Evolutionary conservation across 148 eudicot species (phyloP).

Genomic region (Spergularia bocconei): DNA sequence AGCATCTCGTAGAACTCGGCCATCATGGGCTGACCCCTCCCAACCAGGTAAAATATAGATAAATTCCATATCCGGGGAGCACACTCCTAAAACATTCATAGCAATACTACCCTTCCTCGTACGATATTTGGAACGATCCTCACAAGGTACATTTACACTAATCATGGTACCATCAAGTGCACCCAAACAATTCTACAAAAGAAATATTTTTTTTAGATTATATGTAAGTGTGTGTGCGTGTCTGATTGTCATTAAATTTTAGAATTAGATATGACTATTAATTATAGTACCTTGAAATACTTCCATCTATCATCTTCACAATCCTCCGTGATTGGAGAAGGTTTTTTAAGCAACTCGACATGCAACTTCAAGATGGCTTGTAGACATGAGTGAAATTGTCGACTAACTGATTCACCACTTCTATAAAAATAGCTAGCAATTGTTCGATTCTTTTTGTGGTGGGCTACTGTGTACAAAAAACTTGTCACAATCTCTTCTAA

Average conservation of each 20-base stretch:
- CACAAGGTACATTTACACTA: too few species aligned
- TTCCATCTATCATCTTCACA: slow-evolving; percentile 21
- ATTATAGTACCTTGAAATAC: slow-evolving; percentile 17
- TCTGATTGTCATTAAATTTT: too few species aligned
- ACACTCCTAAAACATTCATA: slow-evolving; percentile 20
- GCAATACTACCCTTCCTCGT: not conserved
- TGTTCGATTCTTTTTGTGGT: not conserved
- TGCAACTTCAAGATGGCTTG: not conserved
- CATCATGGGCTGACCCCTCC: slow-evolving; percentile 8
- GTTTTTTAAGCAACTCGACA: too few species aligned
- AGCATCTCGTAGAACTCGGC: not conserved
- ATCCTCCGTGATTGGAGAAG: not conserved
- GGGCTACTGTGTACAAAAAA: not conserved
- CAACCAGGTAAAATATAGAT: slow-evolving; percentile 17
- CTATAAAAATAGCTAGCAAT: not conserved
- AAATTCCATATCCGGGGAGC: slow-evolving; percentile 4
- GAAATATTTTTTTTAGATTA: not conserved
- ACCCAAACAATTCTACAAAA: not conserved
- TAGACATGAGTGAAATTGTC: not conserved
- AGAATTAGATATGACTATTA: too few species aligned
- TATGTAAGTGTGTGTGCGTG: not conserved
- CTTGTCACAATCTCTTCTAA: not conserved
- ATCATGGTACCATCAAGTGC: too few species aligned
- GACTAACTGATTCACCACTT: slow-evolving; percentile 1
- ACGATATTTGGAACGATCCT: not conserved